These are phyloP conservation scores for Schizochytrium sp. DNA, from an alignment of 108 stramenopile species.

Conservation along the genomic window DNA sequence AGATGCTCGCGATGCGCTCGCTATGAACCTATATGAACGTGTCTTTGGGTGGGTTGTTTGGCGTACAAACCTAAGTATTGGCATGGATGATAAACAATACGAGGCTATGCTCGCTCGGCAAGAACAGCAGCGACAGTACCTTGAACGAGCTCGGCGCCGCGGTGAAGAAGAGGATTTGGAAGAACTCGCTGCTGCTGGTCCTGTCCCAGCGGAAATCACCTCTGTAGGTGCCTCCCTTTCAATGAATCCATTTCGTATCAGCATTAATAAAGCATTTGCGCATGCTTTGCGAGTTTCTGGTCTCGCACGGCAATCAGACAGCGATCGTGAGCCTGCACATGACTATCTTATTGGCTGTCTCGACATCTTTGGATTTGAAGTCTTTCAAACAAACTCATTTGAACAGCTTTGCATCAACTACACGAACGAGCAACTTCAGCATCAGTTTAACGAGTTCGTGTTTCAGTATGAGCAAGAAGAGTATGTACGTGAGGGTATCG, in stretches of 20 bases:
- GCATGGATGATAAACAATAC: slow-evolving; percentile 43
- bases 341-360: slow-evolving; percentile 63
- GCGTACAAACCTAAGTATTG: slow-evolving; percentile 62
- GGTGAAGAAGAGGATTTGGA: slow-evolving; percentile 12
- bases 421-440: slow-evolving; percentile 92
- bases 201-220: slow-evolving; percentile 68
- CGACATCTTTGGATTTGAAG: slow-evolving; percentile 68
- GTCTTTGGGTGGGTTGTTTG: slow-evolving; percentile 67
- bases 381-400: slow-evolving; percentile 81
- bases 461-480: slow-evolving; percentile 89
- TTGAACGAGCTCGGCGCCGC: slow-evolving; percentile 7
- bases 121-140: slow-evolving; percentile 38
- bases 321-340: slow-evolving; percentile 61
- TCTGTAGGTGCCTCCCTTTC: slow-evolving; percentile 1
- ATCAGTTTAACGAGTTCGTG: slow-evolving; percentile 90
- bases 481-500: slow-evolving; percentile 81
- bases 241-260: not conserved
- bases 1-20: slow-evolving; percentile 67
- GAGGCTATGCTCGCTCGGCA: slow-evolving; percentile 58
- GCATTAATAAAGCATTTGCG: slow-evolving; percentile 59
- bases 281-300: slow-evolving; percentile 57
- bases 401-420: slow-evolving; percentile 97
- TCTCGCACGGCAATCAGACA: slow-evolving; percentile 59
- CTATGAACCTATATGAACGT: slow-evolving; percentile 68
- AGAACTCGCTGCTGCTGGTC: not conserved